A percentile compares a stretch with the other conserved stretches of the same genome.
phyloP scores from a whole-genome alignment of 257 asterid genomes.

The Solanum arcanum region DNA sequence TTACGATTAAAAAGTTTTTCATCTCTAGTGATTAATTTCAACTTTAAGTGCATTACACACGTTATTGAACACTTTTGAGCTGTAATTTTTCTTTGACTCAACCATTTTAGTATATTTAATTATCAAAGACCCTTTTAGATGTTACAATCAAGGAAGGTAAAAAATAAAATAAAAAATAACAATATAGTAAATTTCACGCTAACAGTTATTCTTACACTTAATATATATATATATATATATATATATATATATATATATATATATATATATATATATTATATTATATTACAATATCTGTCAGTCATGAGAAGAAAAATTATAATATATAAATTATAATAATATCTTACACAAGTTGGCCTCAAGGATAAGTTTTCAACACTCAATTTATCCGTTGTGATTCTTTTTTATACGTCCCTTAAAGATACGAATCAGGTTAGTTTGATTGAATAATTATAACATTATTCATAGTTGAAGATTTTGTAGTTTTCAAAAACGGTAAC shows the following conservation, averaged over 20 bases:
- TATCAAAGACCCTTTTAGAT: not conserved
- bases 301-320: not conserved
- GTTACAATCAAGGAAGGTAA: conserved; percentile 31
- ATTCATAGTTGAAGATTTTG: too few relatives aligned
- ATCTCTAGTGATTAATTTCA: not conserved
- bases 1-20: not conserved
- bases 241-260: too few relatives aligned
- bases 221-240: too few relatives aligned
- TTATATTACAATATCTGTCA: not conserved
- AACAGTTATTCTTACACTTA: not conserved
- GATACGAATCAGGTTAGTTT: too few relatives aligned
- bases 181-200: not conserved
- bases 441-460: too few relatives aligned
- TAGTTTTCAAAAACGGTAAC: too few relatives aligned
- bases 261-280: not conserved
- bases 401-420: too few relatives aligned
- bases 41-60: not conserved
- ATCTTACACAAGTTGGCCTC: not conserved
- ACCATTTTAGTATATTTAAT: not conserved
- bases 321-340: not conserved
- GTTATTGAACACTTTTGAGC: conserved; percentile 3
- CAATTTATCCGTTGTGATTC: too few relatives aligned
- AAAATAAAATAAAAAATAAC: conserved; percentile 19
- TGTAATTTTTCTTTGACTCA: conserved; percentile 21
- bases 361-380: not conserved